Conservation (phyloP, 1,284 basidiomycete species). For the Pseudozyma tsukubaensis region DNA sequence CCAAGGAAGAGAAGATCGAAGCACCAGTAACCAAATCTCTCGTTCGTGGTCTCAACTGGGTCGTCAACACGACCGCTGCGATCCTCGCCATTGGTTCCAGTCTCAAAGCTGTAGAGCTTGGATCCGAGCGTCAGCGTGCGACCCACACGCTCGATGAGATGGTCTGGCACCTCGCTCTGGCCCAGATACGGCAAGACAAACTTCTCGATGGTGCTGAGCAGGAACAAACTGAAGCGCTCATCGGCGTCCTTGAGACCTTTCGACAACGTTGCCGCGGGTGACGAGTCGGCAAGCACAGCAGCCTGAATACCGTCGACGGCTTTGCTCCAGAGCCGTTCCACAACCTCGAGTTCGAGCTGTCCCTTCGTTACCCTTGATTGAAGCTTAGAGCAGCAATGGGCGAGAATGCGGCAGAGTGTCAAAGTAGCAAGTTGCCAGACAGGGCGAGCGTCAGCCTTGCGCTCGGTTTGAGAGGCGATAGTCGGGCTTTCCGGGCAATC, state of each 20-base stretch:
- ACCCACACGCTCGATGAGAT: constrained; percentile 78
- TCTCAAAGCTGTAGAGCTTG: constrained; percentile 72
- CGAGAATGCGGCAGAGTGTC: constrained; percentile 42
- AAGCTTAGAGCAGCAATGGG: constrained; percentile 35
- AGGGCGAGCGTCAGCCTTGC: constrained; percentile 33
- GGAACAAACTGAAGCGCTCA: constrained; percentile 83
- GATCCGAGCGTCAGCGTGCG: constrained; percentile 82
- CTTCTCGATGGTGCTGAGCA: constrained; percentile 73
- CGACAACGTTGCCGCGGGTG: constrained; percentile 70
- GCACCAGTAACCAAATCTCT: constrained; percentile 92
- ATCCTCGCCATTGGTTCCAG: constrained; percentile 7
- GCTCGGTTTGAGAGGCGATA: constrained; percentile 70
- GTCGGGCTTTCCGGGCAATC: constrained; percentile 78
- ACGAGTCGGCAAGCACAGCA: constrained; percentile 87
- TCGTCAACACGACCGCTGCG: constrained; percentile 48
- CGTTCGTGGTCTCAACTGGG: constrained; percentile 74
- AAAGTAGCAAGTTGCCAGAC: constrained; percentile 55
- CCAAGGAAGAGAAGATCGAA: constrained; percentile 87
- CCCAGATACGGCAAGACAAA: constrained; percentile 83
- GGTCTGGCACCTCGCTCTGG: constrained; percentile 77
- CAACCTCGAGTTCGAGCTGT: constrained; percentile 74
- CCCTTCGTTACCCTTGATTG: constrained; percentile 6
- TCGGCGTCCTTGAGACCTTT: constrained; percentile 77
- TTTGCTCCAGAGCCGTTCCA: constrained; percentile 85
- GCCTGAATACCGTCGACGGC: constrained; percentile 85